Conservation (phyloP, 2,329 filamentous ascomycete genomes). For the Aspergillus neoniger region DNA sequence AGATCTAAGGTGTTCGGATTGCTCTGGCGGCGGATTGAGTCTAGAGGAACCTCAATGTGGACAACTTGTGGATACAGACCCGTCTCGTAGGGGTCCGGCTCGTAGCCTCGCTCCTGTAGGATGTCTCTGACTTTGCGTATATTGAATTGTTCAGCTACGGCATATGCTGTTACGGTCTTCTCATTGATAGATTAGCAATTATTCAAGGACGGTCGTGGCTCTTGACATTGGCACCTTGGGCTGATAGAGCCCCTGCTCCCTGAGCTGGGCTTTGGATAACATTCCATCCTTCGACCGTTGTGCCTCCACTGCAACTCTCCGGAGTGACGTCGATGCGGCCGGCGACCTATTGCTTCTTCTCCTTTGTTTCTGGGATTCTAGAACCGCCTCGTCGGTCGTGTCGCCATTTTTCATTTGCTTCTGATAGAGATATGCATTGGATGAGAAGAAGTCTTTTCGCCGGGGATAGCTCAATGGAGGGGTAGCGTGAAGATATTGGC, state of each 20-base stretch:
- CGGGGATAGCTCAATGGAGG: constrained; percentile 45
- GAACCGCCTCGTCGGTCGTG: constrained; percentile 14
- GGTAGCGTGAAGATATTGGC: constrained; percentile 37
- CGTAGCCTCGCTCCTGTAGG: constrained; percentile 60
- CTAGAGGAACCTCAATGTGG: constrained; percentile 56
- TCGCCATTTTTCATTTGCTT: constrained; percentile 29
- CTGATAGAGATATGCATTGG: constrained; percentile 58
- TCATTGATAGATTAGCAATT: constrained; percentile 14
- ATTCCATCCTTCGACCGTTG: constrained; percentile 62
- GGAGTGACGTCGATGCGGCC: constrained; percentile 70
- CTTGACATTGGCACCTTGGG: constrained; percentile 34
- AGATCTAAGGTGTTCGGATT: constrained; percentile 43
- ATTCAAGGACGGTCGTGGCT: constrained; percentile 7
- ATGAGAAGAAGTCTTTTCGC: constrained; percentile 67
- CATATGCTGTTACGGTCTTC: constrained; percentile 63
- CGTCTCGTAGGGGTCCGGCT: constrained; percentile 63
- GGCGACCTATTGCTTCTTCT: constrained; percentile 54
- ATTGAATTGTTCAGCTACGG: constrained; percentile 68
- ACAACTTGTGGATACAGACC: constrained; percentile 67
- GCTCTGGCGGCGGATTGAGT: constrained; percentile 47
- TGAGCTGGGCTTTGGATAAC: constrained; percentile 48
- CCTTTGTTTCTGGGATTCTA: constrained; percentile 41
- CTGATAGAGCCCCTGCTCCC: constrained; percentile 38
- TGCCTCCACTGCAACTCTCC: constrained; percentile 83
- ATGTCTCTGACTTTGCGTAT: constrained; percentile 60